Evolutionary conservation across 345 rosid genomes (phyloP).

Genomic region (Citrus reticulata): DNA sequence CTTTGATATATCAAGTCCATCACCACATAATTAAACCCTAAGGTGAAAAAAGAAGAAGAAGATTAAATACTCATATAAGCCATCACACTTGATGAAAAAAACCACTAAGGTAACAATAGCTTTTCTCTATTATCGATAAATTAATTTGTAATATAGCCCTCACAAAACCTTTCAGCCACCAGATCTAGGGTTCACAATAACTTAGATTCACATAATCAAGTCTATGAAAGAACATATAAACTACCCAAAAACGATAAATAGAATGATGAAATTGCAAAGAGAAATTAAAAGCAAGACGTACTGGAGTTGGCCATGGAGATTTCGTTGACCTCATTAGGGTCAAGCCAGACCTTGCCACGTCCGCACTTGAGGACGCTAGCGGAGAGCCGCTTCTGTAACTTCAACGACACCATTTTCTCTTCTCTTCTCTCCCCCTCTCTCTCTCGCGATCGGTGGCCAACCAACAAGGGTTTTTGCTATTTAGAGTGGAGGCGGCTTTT

Average conservation of each 20-base stretch:
- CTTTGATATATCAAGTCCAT: no score
- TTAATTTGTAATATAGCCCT: background rate
- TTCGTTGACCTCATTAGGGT: constrained; percentile 58
- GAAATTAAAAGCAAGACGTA: constrained; percentile 13
- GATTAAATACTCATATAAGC: background rate
- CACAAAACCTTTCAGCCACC: background rate
- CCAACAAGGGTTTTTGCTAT: constrained; percentile 2
- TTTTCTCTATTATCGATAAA: no score
- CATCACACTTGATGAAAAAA: background rate
- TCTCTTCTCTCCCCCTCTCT: constrained; percentile 7
- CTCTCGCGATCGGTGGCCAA: constrained; percentile 4
- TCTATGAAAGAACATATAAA: background rate
- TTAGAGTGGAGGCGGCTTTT: background rate
- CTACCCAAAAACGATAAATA: background rate
- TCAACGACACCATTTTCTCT: constrained; percentile 51
- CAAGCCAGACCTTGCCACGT: constrained; percentile 65
- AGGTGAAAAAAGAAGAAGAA: no score
- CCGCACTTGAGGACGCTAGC: constrained; percentile 73
- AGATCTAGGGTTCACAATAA: background rate
- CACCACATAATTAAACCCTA: no score
- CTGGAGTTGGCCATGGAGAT: constrained; percentile 83
- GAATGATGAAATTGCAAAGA: background rate
- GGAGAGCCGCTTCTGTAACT: constrained; percentile 71
- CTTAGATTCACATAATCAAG: background rate
- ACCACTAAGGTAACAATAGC: background rate